phyloP scores from a whole-genome alignment of 1,139 yeast species.

The Kurtzmaniella quercitrusa region DNA sequence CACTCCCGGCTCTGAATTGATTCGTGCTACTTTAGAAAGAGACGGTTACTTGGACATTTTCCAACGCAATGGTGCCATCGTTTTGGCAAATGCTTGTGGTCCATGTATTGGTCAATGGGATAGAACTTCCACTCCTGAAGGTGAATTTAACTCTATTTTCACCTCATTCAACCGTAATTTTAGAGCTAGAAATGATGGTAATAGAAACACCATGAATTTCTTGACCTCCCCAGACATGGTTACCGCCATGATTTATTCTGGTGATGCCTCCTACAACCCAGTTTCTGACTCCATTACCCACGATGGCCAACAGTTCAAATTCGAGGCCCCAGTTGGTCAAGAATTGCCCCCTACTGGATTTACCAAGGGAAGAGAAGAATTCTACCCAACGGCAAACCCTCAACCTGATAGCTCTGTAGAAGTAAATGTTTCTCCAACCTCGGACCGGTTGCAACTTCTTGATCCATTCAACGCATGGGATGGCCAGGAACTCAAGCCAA shows the following conservation, averaged over 20 bases:
- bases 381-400: slow-evolving; percentile 83
- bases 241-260: slow-evolving; percentile 93
- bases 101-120: slow-evolving; percentile 99
- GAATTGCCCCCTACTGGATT: slow-evolving; percentile 84
- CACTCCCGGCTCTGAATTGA: slow-evolving; percentile 98
- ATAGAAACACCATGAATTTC: slow-evolving; percentile 94
- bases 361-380: slow-evolving; percentile 73
- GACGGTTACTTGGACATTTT: slow-evolving; percentile 84
- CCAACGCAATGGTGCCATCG: slow-evolving; percentile 81
- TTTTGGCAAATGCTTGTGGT: slow-evolving; percentile 96
- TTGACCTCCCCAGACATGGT: slow-evolving; percentile 96
- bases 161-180: slow-evolving; percentile 96
- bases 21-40: slow-evolving; percentile 93
- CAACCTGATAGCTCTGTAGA: slow-evolving; percentile 63
- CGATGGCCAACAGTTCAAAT: slow-evolving; percentile 68
- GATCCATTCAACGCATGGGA: slow-evolving; percentile 88
- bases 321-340: slow-evolving; percentile 73
- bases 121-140: slow-evolving; percentile 48
- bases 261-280: slow-evolving; percentile 87
- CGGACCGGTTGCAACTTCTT: slow-evolving; percentile 69
- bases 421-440: slow-evolving; percentile 71
- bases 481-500: slow-evolving; percentile 74
- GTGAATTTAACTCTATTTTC: slow-evolving; percentile 73
- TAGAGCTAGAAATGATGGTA: slow-evolving; percentile 96
- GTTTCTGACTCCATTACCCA: slow-evolving; percentile 67